phyloP scores from a whole-genome alignment of 768 basidiomycete species.

The Mycena filopes region DNA sequence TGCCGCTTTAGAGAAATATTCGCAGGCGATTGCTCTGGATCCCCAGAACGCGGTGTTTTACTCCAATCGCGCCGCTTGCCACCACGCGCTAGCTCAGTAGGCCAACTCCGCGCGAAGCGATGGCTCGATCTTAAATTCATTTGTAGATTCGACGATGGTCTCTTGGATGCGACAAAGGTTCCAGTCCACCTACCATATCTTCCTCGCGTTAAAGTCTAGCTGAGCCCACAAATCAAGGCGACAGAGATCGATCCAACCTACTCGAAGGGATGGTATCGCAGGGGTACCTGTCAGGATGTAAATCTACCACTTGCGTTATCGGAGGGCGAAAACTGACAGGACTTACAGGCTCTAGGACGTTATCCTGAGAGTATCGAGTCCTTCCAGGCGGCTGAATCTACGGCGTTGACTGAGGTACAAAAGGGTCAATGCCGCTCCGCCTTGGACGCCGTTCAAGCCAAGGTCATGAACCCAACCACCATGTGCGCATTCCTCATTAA shows the following conservation, averaged over 20 bases:
- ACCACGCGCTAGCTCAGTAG: slow-evolving; percentile 40
- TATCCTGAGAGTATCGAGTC: slow-evolving; percentile 38
- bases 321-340: background rate
- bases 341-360: slow-evolving; percentile 28
- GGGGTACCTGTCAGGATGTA: slow-evolving; percentile 10
- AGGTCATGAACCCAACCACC: slow-evolving; percentile 29
- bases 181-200: background rate
- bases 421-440: slow-evolving; percentile 22
- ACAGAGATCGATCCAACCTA: slow-evolving; percentile 17
- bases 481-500: slow-evolving; percentile 21
- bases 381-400: slow-evolving; percentile 26
- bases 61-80: slow-evolving; percentile 50
- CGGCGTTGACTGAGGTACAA: background rate
- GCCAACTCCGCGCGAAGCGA: background rate
- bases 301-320: background rate
- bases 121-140: background rate
- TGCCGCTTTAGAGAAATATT: slow-evolving; percentile 43
- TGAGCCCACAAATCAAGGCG: slow-evolving; percentile 9
- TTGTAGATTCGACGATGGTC: slow-evolving; percentile 9
- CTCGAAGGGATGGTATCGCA: slow-evolving; percentile 25
- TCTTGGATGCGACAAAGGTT: slow-evolving; percentile 19
- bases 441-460: slow-evolving; percentile 24
- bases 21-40: slow-evolving; percentile 45
- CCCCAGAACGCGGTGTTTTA: slow-evolving; percentile 48
- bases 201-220: background rate